These are phyloP conservation scores for Vitis hybrid DNA, from an alignment of 177 flowering plant species.

Conservation along the genomic window DNA sequence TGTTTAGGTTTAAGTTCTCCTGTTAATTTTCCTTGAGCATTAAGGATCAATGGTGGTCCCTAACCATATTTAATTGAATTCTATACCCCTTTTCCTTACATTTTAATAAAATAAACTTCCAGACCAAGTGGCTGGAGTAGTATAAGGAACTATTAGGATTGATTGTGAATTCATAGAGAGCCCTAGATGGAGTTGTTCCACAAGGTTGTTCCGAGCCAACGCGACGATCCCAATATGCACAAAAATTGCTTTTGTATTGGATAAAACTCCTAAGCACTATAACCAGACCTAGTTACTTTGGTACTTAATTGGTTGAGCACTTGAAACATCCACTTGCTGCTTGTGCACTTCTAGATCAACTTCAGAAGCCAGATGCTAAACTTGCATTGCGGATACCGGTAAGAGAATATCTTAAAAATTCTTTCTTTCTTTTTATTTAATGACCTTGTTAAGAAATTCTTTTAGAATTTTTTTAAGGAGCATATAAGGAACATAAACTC, in stretches of 20 bases:
- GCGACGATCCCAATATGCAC: slow-evolving; percentile 86
- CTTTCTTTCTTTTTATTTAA: not conserved
- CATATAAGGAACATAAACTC: too few species aligned
- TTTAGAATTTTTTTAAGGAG: too few species aligned
- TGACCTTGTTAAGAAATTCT: not conserved
- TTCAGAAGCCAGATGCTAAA: slow-evolving; percentile 79
- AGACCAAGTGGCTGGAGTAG: slow-evolving; percentile 97
- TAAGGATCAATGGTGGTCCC: too few species aligned
- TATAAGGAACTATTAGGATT: slow-evolving; percentile 96
- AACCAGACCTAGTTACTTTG: slow-evolving; percentile 81
- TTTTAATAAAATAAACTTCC: slow-evolving; percentile 16
- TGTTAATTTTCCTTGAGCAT: too few species aligned
- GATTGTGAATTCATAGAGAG: slow-evolving; percentile 88
- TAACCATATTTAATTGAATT: too few species aligned
- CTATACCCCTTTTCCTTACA: too few species aligned
- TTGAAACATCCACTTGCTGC: slow-evolving; percentile 97
- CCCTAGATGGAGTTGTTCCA: slow-evolving; percentile 90
- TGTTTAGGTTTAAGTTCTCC: too few species aligned
- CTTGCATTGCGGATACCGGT: slow-evolving; percentile 73
- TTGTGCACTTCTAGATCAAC: slow-evolving; percentile 81
- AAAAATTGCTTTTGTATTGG: slow-evolving; percentile 78
- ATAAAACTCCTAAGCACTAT: slow-evolving; percentile 93
- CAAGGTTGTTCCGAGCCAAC: slow-evolving; percentile 95
- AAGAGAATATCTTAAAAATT: slow-evolving; percentile 23
- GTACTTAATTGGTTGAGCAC: slow-evolving; percentile 92